Base-by-base conservation (phyloP, 2,329 filamentous ascomycete species). In the Ceratocystis colombiana region DNA sequence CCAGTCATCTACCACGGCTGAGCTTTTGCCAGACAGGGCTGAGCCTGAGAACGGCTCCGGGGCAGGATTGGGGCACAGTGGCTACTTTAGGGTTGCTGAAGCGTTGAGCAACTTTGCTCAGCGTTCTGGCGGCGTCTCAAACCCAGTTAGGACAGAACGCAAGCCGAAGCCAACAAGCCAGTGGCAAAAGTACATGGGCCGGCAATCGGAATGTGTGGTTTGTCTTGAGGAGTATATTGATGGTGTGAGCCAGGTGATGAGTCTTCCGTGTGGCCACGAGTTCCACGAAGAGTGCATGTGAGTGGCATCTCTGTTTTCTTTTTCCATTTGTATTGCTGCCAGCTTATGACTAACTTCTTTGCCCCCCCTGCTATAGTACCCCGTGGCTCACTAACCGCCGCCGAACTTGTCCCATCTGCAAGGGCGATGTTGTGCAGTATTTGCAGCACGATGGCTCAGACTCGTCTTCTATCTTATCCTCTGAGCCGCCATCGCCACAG, bases 241-340 rank as follows among this genome's bases (percentile, higher is more conserved):
- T 75, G 94, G 94, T 48, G 86, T 96, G 71, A 96, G 91, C 74
- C 85, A 86, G 72, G 93, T 99, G 48, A 99, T 99, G 94, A 95
- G 91, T 73, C 78, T 99, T 68, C 94, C 94, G 7, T 99, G 94
- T 76, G 94, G 94, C 45, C 94, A 99, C 74, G 94, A 99, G 73
- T 99, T 97, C 76, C 94, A 99, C 75, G 93, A 82, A 33, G 91
- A 96, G 74, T 99, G 94, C 91, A 97, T 99, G 91, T 96, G 78
- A 87, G 91, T 57, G 12, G 12, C 33, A 37, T 37, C 8, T 37
- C 33, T 37, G 33, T 57, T 12, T 30, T 30, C 8, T 5, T 12
- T 57, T 10, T 57, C 2, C 15, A 30, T 5, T 12, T 55, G 45
- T 48, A 6, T 22, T 28, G 25, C 22, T 30, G 30, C 57, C 8